Base-by-base conservation (phyloP, 805 yeast genomes). In the Ogataea chonburiensis region DNA sequence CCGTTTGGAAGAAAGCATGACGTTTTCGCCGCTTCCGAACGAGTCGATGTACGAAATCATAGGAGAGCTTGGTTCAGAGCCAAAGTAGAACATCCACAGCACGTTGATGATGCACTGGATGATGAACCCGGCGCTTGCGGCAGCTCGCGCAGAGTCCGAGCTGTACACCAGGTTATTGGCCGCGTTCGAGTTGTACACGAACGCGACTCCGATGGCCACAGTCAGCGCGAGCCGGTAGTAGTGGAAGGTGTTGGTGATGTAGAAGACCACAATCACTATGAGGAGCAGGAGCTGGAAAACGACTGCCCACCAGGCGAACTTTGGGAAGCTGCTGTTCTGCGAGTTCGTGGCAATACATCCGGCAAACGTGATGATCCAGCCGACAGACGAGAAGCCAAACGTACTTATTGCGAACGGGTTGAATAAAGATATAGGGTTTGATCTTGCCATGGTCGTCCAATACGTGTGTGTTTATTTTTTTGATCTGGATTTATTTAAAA, bases 221-320 rank as follows among this genome's bases (percentile, higher is more conserved):
- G 78, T 73, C 25, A 79, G 56, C 24, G 77, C 70, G 43, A 67
- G 62, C 50, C 82, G 75, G 64, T 93, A 86, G 42, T 75, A 69
- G 55, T 84, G 87, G 42, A 86, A 67, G 28, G 77, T 63, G 60
- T 83, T 81, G 52, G 58, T 78, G 55, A 59, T 71, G 61, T 74
- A 86, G 45, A 77, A 66, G 38, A 68, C 50, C 26, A 71, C 70
- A 42, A 75, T 69, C 14, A 68, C 57, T 5, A 77, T 49, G 14
- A 84, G 70, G 26, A 86, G 48, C 19, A 86, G 44, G 14, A 88
- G 66, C 61, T 91, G 80, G 55, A 77, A 93, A 2, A 84, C 89
- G 5, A 93, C 60, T 1, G 95, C 95, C 98, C 98, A 93, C 98
- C 98, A 91, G 4, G 93, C 77, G 61, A 91, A 84, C 46, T 77